Conservation (phyloP, 345 rosid species). For the Alliaria petiolata region DNA sequence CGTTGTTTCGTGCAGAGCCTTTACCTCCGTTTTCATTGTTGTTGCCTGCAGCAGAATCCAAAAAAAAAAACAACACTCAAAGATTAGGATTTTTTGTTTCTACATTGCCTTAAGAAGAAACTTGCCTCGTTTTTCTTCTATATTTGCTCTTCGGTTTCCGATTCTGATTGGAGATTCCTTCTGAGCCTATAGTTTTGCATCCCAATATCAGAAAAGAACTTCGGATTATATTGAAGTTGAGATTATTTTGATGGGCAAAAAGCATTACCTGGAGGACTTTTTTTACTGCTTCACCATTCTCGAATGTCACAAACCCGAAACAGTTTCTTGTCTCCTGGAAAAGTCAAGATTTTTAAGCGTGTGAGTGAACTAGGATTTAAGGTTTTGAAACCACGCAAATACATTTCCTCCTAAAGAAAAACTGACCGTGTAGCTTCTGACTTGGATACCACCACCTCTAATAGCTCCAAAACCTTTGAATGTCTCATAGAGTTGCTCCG, state of each 20-base stretch:
- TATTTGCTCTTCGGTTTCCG: constrained; percentile 57
- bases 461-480: constrained; percentile 27
- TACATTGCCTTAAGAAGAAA: neutral
- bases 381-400: neutral
- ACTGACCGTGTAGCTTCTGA: constrained; percentile 27
- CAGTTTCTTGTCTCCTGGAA: constrained; percentile 35
- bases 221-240: neutral
- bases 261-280: constrained; percentile 53
- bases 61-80: neutral
- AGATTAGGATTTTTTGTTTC: neutral
- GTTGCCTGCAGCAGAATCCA: constrained; percentile 30
- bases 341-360: constrained; percentile 17
- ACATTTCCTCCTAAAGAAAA: neutral
- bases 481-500: constrained; percentile 15
- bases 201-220: neutral
- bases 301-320: constrained; percentile 80
- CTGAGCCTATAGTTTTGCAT: constrained; percentile 25
- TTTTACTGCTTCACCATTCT: constrained; percentile 49
- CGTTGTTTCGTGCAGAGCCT: constrained; percentile 35
- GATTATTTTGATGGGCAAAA: neutral
- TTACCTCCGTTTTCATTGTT: constrained; percentile 30
- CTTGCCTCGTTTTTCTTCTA: constrained; percentile 72
- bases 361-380: constrained; percentile 5
- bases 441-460: constrained; percentile 28
- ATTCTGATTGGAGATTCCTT: constrained; percentile 52